Base-by-base conservation (phyloP, 495 filamentous ascomycete species). In the Aspergillus conjunctus region DNA sequence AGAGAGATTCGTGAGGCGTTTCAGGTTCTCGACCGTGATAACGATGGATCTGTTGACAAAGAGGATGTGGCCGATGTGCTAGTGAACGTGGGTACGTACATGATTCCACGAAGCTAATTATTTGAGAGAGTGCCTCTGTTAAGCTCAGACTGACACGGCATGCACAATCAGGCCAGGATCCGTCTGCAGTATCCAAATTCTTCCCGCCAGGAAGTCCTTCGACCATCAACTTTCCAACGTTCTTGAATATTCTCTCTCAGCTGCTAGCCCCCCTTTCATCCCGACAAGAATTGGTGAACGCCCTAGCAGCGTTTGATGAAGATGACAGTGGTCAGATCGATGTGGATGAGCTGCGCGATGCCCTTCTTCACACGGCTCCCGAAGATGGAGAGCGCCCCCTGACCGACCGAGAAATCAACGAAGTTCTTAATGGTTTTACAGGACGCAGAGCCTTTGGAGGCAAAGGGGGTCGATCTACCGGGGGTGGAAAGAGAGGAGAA, bases 311-410 rank as follows among this genome's bases (percentile, higher is more conserved):
- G 0, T 98, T 98, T 64, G 94, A 98, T 66, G 90, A 95, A 62
- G 91, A 95, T 63, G 94, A 98, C 71, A 92, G 89, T 66, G 94
- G 95, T 8, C 91, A 96, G 71, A 85, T 98, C 32, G 91, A 97
- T 67, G 78, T 94, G 17, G 80, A 72, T 1, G 93, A 96, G 71
- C 76, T 98, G 50, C 83, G 88, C 37, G 90, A 93, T 64, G 91
- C 93, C 3, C 71, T 98, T 50, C 68, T 96, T 50, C 82, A 93
- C 63, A 96, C 92, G 7, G 83, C 84, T 11, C 89, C 90, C 2
- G 91, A 93, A 60, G 79, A 82, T 1, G 93, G 87, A 37, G 89
- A 88, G 64, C 69, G 71, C 50, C 78, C 81, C 5, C 73, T 97
- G 70, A 89, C 85, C 1, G 86, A 89, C 51, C 70, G 81, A 53